These are phyloP conservation scores for Quercus robur DNA, from an alignment of 306 rosid genomes.

Conservation along the genomic window DNA sequence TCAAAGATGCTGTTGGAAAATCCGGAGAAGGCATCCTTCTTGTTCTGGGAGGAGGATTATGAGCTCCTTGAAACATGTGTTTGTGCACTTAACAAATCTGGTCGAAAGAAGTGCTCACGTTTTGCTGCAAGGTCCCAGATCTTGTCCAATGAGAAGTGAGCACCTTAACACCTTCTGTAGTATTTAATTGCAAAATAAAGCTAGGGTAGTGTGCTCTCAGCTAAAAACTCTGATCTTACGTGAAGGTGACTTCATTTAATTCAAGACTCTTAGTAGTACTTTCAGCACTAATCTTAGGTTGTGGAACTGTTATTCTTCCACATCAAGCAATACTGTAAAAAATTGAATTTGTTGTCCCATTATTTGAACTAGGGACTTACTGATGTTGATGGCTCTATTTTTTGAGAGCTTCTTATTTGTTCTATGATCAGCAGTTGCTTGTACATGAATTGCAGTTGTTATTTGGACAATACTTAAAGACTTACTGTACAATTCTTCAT, in stretches of 20 bases:
- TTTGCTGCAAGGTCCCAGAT: constrained; percentile 44
- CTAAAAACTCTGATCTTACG: neutral
- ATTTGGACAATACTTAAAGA: neutral
- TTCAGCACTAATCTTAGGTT: neutral
- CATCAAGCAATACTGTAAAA: neutral
- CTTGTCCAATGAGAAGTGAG: constrained; percentile 16
- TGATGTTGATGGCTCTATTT: constrained; percentile 19
- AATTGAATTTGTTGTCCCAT: neutral
- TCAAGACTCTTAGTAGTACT: neutral
- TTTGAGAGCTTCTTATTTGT: constrained; percentile 20
- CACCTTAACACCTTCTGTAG: neutral
- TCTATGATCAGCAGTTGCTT: neutral
- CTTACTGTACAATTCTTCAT: neutral
- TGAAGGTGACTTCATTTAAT: neutral
- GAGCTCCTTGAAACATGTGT: constrained; percentile 77
- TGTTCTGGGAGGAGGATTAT: constrained; percentile 84
- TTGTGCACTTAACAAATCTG: constrained; percentile 59
- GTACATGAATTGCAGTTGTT: neutral
- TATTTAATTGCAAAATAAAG: neutral
- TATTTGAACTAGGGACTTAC: neutral
- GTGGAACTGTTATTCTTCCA: neutral
- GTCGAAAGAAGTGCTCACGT: constrained; percentile 64
- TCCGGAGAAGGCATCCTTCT: constrained; percentile 68
- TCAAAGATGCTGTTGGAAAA: constrained; percentile 77
- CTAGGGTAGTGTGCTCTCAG: neutral